These are phyloP conservation scores for Tinospora cordifolia DNA, from an alignment of 164 flowering plant genomes.

Conservation along the genomic window DNA sequence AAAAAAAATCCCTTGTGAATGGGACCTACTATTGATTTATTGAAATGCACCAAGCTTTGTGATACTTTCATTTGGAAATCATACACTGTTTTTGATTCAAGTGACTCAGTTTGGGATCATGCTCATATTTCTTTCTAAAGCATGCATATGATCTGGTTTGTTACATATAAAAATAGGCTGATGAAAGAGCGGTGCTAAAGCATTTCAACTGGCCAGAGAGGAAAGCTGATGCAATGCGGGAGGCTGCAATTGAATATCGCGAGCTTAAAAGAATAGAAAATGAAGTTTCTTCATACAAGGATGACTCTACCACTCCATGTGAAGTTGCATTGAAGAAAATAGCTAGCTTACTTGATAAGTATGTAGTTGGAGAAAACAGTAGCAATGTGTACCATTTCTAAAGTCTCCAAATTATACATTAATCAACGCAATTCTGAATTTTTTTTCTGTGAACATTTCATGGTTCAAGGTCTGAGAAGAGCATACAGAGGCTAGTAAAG, in stretches of 20 bases:
- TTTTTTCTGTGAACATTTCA: not conserved
- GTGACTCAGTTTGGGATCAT: not conserved
- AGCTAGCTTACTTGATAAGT: conserved; percentile 56
- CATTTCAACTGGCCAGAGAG: conserved; percentile 75
- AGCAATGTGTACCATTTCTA: not conserved
- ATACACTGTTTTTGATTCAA: not conserved
- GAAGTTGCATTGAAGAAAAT: conserved; percentile 54
- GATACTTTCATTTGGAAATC: too few relatives aligned
- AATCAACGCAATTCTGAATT: conserved; percentile 6
- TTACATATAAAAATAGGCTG: conserved; percentile 33
- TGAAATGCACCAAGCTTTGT: too few relatives aligned
- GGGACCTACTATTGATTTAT: too few relatives aligned
- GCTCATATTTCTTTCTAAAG: not conserved
- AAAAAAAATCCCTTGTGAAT: too few relatives aligned
- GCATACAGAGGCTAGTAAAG: conserved; percentile 43
- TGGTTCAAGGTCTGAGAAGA: conserved; percentile 45
- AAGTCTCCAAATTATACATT: not conserved
- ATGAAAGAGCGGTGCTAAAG: conserved; percentile 66
- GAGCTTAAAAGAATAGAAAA: conserved; percentile 43
- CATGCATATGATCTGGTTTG: not conserved
- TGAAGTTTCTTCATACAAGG: conserved; percentile 42
- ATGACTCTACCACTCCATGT: conserved; percentile 39
- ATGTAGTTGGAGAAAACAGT: conserved; percentile 9
- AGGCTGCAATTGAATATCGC: conserved; percentile 68
- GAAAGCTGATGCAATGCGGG: conserved; percentile 69